Percentiles rank a stretch among this genome's conserved stretches.
Evolutionary conservation across 2,329 filamentous ascomycete genomes (phyloP).

Genomic region (Sporothrix protearum): DNA sequence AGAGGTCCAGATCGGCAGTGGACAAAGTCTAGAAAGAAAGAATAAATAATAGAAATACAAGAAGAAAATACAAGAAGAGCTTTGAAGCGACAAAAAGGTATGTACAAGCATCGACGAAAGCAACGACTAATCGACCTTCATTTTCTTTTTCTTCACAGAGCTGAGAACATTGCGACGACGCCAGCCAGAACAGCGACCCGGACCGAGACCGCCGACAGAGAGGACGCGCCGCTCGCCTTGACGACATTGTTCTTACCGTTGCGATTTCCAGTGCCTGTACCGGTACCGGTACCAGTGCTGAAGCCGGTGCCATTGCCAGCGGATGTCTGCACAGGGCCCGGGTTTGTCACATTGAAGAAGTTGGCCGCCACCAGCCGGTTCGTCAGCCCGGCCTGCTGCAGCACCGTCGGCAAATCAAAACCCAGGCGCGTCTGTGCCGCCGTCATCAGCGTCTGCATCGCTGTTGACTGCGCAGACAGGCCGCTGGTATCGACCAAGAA

Average conservation of each 20-base stretch:
- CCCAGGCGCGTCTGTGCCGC: conserved; percentile 35
- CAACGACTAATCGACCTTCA: neutral
- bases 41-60: too few species aligned
- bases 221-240: neutral
- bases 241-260: neutral
- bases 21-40: neutral
- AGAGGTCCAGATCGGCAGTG: neutral
- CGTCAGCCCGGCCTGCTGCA: conserved; percentile 35
- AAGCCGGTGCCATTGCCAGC: too few species aligned
- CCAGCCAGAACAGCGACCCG: neutral
- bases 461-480: conserved; percentile 29
- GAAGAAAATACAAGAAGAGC: neutral
- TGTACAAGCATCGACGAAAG: neutral
- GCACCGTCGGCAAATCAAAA: conserved; percentile 36
- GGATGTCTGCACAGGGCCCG: conserved; percentile 31
- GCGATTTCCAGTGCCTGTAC: neutral
- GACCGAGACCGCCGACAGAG: neutral
- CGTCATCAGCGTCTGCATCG: conserved; percentile 29
- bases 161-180: neutral
- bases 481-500: conserved; percentile 40
- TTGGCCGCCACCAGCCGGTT: conserved; percentile 38
- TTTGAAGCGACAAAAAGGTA: neutral
- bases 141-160: neutral
- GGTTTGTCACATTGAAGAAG: conserved; percentile 41
- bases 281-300: neutral